phyloP scores from a whole-genome alignment of 1,139 yeast species.

The Candida sanyaensis region DNA sequence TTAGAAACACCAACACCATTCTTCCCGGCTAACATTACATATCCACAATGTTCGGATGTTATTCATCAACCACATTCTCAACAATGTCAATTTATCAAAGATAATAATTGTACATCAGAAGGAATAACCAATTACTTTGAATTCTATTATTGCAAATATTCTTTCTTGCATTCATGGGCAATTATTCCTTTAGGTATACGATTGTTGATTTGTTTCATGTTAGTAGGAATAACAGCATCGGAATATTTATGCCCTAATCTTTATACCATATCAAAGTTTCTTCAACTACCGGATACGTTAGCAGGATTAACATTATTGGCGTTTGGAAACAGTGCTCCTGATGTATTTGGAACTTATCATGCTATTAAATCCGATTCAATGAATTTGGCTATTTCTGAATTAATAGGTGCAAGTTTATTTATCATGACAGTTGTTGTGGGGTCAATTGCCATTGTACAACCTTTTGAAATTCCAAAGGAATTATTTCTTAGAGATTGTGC shows the following conservation, averaged over 20 bases:
- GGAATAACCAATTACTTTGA: constrained; percentile 46
- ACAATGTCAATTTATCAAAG: constrained; percentile 46
- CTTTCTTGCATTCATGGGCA: constrained; percentile 13
- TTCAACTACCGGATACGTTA: constrained; percentile 71
- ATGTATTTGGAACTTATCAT: constrained; percentile 78
- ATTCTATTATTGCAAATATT: constrained; percentile 37
- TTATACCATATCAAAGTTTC: constrained; percentile 55
- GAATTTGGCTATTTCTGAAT: constrained; percentile 82
- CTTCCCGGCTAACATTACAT: neutral
- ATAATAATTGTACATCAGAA: constrained; percentile 39
- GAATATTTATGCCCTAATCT: constrained; percentile 77
- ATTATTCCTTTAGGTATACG: constrained; percentile 20
- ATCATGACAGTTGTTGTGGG: constrained; percentile 79
- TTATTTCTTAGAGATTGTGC: constrained; percentile 57
- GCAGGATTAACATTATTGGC: constrained; percentile 90
- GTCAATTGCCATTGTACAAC: constrained; percentile 65
- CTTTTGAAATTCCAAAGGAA: constrained; percentile 57
- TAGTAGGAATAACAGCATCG: constrained; percentile 74
- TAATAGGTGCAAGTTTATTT: constrained; percentile 82
- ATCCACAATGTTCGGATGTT: constrained; percentile 6
- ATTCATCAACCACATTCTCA: constrained; percentile 23
- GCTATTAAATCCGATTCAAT: constrained; percentile 73
- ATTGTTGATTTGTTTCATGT: constrained; percentile 46
- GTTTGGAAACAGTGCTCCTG: constrained; percentile 92
- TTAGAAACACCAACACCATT: neutral